Evolutionary conservation across 345 rosid species (phyloP).

Genomic region (Hevea brasiliensis): DNA sequence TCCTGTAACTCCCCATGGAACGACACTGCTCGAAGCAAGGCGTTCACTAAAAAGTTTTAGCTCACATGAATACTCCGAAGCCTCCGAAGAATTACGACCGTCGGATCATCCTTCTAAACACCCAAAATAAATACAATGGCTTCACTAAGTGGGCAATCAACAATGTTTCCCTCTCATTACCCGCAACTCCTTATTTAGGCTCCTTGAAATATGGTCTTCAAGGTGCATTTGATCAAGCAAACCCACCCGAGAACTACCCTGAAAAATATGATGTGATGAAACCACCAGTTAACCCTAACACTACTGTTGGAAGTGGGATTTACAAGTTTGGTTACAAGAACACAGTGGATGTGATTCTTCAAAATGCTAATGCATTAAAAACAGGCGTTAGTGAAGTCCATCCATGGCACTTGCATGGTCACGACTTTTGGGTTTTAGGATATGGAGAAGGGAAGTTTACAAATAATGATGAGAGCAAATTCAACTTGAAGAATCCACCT

Average conservation of each 20-base stretch:
- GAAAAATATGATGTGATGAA: slow-evolving; percentile 47
- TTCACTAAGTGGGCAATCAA: slow-evolving; percentile 66
- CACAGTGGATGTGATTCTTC: slow-evolving; percentile 75
- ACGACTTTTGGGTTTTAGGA: slow-evolving; percentile 82
- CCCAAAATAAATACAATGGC: slow-evolving; percentile 63
- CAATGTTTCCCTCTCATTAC: slow-evolving; percentile 59
- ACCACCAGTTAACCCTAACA: slow-evolving; percentile 46
- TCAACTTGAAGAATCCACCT: slow-evolving; percentile 69
- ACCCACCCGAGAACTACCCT: slow-evolving; percentile 51
- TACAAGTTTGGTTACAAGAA: slow-evolving; percentile 43
- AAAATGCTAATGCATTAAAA: slow-evolving; percentile 54
- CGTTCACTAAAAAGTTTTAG: slow-evolving; percentile 40
- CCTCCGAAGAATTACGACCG: slow-evolving; percentile 43
- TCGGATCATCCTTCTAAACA: slow-evolving; percentile 60
- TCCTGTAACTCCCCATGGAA: slow-evolving; percentile 65
- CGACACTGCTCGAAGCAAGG: slow-evolving; percentile 52
- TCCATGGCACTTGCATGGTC: slow-evolving; percentile 92
- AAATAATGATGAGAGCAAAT: slow-evolving; percentile 31
- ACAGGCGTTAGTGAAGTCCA: slow-evolving; percentile 59
- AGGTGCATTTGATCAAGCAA: slow-evolving; percentile 35
- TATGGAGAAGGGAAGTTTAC: slow-evolving; percentile 70
- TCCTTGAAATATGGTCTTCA: slow-evolving; percentile 49
- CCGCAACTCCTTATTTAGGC: slow-evolving; percentile 78
- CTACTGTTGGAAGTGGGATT: slow-evolving; percentile 52
- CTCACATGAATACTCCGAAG: slow-evolving; percentile 41